Evolutionary conservation across 495 filamentous ascomycete species (phyloP), one percentile per base, ranked within the genome.

Genomic region (Xylaria palmicola): DNA sequence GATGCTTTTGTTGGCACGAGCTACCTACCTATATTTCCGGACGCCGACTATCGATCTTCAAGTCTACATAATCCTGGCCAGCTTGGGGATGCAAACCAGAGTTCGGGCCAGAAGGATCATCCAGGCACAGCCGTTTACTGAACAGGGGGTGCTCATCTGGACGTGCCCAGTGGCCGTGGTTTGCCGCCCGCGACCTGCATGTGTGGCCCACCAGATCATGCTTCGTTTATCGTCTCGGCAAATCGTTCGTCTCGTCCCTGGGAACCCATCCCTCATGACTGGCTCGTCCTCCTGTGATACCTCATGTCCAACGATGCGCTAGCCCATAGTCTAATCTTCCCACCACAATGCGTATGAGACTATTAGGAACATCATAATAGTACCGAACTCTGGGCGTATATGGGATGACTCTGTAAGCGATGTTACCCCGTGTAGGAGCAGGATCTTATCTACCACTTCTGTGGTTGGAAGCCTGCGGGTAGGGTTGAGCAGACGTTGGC

Each of bases 161-260:
- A 9, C n/a, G 8, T 47, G 17, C 37, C n/a, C 54, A 56, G 54
- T 56, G 54, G 54, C 54, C 40, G 17, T 7, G 20, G 15, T 44
- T 56, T 56, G 29, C 39, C 54, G 54, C 54, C 54, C 26, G 29
- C 36, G 39, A 56, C 54, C 54, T 56, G 41, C 40, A 56, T 30
- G 6, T 34, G 2, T 15, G 40, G 40, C 40, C 54, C 40, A 56
- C 54, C 34, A 12, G 39, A 36, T 24, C 8, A 44, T n/a, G 53
- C 54, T 56, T 47, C 7, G 26, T 56, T 45, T 47, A 27, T 39
- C 17, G 45, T 15, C 13, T 45, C 39, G 40, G 45, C 54, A 47
- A 56, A 56, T 56, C 39, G 45, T 24, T 19, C 8, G 1, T 41
- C 30, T 6, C 5, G 32, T 5, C 10, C 34, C 20, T 22, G 51